Evolutionary conservation across 2,329 filamentous ascomycete species (phyloP).

Genomic region (Ophiosphaerella korrae): DNA sequence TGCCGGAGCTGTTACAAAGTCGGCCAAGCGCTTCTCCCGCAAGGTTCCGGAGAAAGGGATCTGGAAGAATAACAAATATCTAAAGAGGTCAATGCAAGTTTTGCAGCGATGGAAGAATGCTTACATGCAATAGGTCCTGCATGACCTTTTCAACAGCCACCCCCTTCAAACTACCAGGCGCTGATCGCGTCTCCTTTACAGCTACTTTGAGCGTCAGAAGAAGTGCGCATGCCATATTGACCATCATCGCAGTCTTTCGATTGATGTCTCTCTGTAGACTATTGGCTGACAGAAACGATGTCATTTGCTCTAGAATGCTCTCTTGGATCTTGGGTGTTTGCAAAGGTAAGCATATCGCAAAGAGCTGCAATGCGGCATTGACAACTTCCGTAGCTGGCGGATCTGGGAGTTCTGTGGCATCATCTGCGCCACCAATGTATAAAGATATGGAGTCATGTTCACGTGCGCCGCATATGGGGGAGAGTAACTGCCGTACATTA

Average conservation of each 20-base stretch:
- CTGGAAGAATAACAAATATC: slow-evolving; percentile 78
- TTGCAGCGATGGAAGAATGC: slow-evolving; percentile 39
- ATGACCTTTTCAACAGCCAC: slow-evolving; percentile 75
- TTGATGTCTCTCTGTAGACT: slow-evolving; percentile 84
- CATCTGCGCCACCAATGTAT: slow-evolving; percentile 65
- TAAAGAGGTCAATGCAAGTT: slow-evolving; percentile 30
- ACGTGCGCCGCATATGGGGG: slow-evolving; percentile 77
- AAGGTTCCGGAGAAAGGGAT: slow-evolving; percentile 83
- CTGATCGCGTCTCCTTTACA: slow-evolving; percentile 76
- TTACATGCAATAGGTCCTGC: slow-evolving; percentile 75
- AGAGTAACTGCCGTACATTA: slow-evolving; percentile 44
- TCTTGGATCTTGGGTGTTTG: slow-evolving; percentile 93
- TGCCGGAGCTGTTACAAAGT: slow-evolving; percentile 83
- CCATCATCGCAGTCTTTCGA: slow-evolving; percentile 84
- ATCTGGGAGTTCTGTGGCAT: slow-evolving; percentile 63
- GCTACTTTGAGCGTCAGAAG: slow-evolving; percentile 81
- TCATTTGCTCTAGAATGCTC: slow-evolving; percentile 91
- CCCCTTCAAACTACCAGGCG: slow-evolving; percentile 74
- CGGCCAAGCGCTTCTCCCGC: slow-evolving; percentile 85
- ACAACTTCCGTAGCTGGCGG: slow-evolving; percentile 92
- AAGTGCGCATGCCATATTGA: slow-evolving; percentile 86
- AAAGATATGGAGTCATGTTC: slow-evolving; percentile 88
- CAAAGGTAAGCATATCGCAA: slow-evolving; percentile 86
- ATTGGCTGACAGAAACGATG: slow-evolving; percentile 82
- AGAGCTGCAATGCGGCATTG: slow-evolving; percentile 90